Evolutionary conservation across 305 asterid species (phyloP), one percentile per base, ranked within the genome.

Genomic region (Coffea humblotiana): DNA sequence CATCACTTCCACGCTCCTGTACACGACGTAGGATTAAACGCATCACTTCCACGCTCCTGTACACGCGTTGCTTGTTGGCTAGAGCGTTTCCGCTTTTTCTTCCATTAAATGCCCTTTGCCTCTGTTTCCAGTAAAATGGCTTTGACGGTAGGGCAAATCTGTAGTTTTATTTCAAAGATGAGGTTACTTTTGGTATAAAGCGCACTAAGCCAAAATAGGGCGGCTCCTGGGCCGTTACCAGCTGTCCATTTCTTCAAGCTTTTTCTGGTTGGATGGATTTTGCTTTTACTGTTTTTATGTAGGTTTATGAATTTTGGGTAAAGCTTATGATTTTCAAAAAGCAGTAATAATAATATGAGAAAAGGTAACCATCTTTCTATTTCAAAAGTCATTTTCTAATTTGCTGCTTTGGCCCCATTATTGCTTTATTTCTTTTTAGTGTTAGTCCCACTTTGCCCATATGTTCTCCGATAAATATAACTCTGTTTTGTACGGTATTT

Each of bases 291-390:
- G 11, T 58, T 47, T 63, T 27, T 75, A 51, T 40, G 27, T 27
- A 19, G 45, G 51, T 47, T 37, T n/a, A 54, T 49, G 29, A 27
- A 10, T 78, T 76, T 37, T 8, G 35, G 72, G 76, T 75, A 54
- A 70, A 69, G 52, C 66, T 76, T 25, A 77, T 78, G 16, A 56
- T 19, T 74, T 56, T 58, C 5, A 10, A 29, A 65, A 65, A 10
- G 16, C 6, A 45, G 45, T 45, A 76, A 45, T 45, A 27, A 43
- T 63, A n/a, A 47, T 51, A 25, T 3, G 15, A 35, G 21, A 79
- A 85, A 89, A 85, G 81, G 66, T 68, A 78, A 85, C 79, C 78
- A 79, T 79, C 85, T 87, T 89, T 89, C 80, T 83, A 83, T 70
- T 84, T 40, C 43, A 40, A 40, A 40, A 40, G 43, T 40, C 43